Percentiles rank a stretch among this genome's conserved stretches.
Conservation (phyloP, 345 rosid species). For the Geranium brycei region DNA sequence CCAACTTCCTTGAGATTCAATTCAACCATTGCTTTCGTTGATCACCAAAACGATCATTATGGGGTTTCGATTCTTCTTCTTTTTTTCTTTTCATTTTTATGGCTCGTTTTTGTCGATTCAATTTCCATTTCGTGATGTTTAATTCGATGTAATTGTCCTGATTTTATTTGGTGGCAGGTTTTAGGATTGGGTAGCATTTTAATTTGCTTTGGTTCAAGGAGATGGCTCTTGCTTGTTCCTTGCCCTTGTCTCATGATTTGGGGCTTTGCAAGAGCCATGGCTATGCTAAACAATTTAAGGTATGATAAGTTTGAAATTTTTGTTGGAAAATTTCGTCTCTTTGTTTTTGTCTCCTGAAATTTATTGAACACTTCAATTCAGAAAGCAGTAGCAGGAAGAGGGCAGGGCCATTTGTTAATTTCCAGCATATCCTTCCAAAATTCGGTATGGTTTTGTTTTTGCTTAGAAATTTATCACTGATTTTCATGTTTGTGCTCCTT, state of each 20-base stretch:
- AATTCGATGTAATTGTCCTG: not conserved
- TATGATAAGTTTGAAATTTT: no score
- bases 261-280: constrained; percentile 57
- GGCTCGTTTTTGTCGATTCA: no score
- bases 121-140: no score
- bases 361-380: constrained; percentile 10
- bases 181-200: not conserved
- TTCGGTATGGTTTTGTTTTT: constrained; percentile 22
- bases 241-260: constrained; percentile 54
- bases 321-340: not conserved
- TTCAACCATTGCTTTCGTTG: no score
- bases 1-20: no score
- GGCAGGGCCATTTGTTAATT: constrained; percentile 20
- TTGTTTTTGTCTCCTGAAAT: not conserved
- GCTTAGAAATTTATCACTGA: no score
- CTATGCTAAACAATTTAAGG: constrained; percentile 30
- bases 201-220: not conserved
- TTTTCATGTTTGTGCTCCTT: no score
- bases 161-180: not conserved
- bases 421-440: constrained; percentile 21
- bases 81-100: no score
- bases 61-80: not conserved
- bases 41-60: no score
- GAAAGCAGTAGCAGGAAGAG: constrained; percentile 22
- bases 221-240: constrained; percentile 53